These are phyloP conservation scores for Triangularia setosa DNA, from an alignment of 2,329 filamentous ascomycete genomes.

Conservation along the genomic window DNA sequence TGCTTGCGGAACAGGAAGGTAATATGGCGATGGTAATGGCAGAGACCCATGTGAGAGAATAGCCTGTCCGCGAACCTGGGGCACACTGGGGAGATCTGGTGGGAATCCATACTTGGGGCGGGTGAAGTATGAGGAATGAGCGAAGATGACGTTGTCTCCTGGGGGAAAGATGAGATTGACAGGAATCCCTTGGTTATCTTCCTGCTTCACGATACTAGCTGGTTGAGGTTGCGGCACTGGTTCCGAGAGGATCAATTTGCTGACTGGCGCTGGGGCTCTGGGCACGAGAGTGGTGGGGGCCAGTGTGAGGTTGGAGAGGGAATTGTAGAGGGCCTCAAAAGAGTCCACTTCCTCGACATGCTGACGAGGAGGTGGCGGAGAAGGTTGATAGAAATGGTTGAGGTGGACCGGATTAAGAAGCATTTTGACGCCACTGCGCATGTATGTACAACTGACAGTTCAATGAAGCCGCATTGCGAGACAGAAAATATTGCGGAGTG, in stretches of 20 bases:
- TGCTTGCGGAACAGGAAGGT: slow-evolving; percentile 8
- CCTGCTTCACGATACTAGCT: not conserved
- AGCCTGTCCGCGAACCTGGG: slow-evolving; percentile 4
- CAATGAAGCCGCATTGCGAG: not conserved
- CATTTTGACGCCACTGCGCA: not conserved
- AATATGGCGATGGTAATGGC: not conserved
- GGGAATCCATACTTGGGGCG: not conserved
- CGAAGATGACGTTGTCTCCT: slow-evolving; percentile 23
- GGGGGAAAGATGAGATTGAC: slow-evolving; percentile 18
- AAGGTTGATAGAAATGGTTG: not conserved
- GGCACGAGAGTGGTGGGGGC: slow-evolving; percentile 3
- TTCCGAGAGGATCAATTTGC: not conserved
- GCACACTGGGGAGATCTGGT: slow-evolving; percentile 8
- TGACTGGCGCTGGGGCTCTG: not conserved
- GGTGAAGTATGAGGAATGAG: slow-evolving; percentile 22
- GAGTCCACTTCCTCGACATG: slow-evolving; percentile 10
- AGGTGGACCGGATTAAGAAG: not conserved
- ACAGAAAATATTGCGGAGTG: not conserved
- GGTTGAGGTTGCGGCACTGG: not conserved
- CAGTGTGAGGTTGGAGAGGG: slow-evolving; percentile 9
- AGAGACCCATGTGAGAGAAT: not conserved
- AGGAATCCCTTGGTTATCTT: not conserved
- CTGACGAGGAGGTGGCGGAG: not conserved
- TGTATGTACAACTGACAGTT: not conserved
- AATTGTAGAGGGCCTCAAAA: slow-evolving; percentile 18